These are phyloP conservation scores for Athelia psychrophila DNA, from an alignment of 1,284 basidiomycete species.

Conservation along the genomic window DNA sequence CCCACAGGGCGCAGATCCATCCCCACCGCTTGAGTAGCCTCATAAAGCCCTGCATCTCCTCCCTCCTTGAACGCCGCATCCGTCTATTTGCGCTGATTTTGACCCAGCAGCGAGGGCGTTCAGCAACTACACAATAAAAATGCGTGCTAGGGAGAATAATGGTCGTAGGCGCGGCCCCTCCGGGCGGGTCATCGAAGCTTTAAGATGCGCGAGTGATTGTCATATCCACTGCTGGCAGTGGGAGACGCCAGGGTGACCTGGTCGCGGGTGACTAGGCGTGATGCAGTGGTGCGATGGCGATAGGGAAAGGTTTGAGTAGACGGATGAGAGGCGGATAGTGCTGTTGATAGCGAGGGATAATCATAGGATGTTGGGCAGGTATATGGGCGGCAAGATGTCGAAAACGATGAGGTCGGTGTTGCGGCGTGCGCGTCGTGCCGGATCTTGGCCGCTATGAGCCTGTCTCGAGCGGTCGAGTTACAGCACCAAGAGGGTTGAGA, in stretches of 20 bases:
- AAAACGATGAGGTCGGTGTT: too few species aligned
- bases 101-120: constrained; percentile 90
- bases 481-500: constrained; percentile 70
- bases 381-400: too few species aligned
- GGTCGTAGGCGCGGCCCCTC: too few species aligned
- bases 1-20: constrained; percentile 93
- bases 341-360: too few species aligned
- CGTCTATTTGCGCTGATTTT: constrained; percentile 99
- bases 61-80: constrained; percentile 87
- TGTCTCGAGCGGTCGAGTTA: constrained; percentile 53
- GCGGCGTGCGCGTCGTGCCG: too few species aligned
- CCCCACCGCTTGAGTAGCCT: constrained; percentile 89
- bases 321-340: too few species aligned
- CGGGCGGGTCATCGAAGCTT: too few species aligned
- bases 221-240: constrained; percentile 96
- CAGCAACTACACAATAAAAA: constrained; percentile 81
- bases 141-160: too few species aligned
- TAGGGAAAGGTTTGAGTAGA: too few species aligned
- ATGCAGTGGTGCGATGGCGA: too few species aligned
- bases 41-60: constrained; percentile 92
- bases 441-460: constrained; percentile 78
- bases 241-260: constrained; percentile 99
- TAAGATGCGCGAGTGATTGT: constrained; percentile 97
- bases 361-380: too few species aligned
- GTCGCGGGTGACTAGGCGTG: constrained; percentile 94